Evolutionary conservation across 495 filamentous ascomycete species (phyloP).

Genomic region (Pyronema domesticum): DNA sequence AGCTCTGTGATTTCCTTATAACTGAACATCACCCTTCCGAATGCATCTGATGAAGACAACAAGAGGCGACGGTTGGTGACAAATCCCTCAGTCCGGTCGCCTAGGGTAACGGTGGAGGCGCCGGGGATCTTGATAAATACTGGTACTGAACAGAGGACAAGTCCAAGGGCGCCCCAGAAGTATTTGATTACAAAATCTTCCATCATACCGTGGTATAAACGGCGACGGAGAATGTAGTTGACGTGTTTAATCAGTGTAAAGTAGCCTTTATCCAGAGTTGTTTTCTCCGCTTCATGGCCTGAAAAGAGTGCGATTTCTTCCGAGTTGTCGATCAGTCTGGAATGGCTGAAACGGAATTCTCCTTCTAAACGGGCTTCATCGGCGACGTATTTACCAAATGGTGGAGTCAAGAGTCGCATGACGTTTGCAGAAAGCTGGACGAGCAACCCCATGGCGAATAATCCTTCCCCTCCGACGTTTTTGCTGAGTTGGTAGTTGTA

Average conservation of each 20-base stretch:
- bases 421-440: conserved; percentile 83
- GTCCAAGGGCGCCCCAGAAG: conserved; percentile 88
- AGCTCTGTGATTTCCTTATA: conserved; percentile 94
- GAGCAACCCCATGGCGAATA: conserved; percentile 82
- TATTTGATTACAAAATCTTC: conserved; percentile 99
- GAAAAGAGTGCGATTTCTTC: conserved; percentile 88
- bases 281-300: conserved; percentile 91
- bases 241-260: conserved; percentile 98
- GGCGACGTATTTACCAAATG: conserved; percentile 94
- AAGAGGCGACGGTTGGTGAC: conserved; percentile 88
- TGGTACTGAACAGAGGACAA: conserved; percentile 86
- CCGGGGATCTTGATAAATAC: conserved; percentile 90
- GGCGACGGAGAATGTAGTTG: conserved; percentile 74
- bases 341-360: conserved; percentile 91
- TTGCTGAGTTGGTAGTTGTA: conserved; percentile 87
- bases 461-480: conserved; percentile 82
- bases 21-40: conserved; percentile 92
- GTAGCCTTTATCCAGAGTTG: conserved; percentile 92
- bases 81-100: conserved; percentile 83
- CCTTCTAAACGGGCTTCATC: conserved; percentile 89
- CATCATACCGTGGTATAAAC: conserved; percentile 94
- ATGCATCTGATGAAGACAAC: conserved; percentile 80
- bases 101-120: conserved; percentile 51
- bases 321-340: conserved; percentile 78
- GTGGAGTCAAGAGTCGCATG: conserved; percentile 91